A percentile compares a stretch with the other conserved stretches of the same genome.
These are phyloP conservation scores for Solanum chilense DNA, from an alignment of 257 asterid genomes.

Conservation along the genomic window DNA sequence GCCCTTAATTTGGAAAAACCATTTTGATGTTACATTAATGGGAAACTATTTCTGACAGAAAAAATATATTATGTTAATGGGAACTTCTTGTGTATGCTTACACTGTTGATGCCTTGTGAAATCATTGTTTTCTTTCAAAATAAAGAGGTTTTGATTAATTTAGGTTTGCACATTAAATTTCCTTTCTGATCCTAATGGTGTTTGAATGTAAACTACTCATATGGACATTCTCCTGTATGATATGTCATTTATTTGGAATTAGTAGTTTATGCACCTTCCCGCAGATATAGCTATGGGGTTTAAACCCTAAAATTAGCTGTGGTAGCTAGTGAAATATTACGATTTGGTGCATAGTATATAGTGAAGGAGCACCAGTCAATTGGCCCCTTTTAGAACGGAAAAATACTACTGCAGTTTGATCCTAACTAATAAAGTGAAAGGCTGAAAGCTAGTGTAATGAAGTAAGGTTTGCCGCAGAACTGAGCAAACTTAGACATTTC, in stretches of 20 bases:
- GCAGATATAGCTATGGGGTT: background rate
- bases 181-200: background rate
- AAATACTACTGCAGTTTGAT: background rate
- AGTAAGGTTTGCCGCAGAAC: background rate
- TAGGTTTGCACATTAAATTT: background rate
- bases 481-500: background rate
- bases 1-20: background rate
- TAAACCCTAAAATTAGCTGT: background rate
- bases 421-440: background rate
- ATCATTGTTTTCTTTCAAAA: background rate
- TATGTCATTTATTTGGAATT: background rate
- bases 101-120: background rate
- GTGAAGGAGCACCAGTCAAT: background rate
- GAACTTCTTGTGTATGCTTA: background rate
- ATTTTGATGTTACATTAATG: background rate
- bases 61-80: background rate
- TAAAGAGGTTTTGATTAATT: background rate
- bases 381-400: background rate
- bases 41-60: background rate
- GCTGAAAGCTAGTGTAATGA: background rate
- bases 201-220: background rate
- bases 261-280: background rate
- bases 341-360: background rate
- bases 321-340: background rate
- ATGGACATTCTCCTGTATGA: background rate